These are phyloP conservation scores for Malus hybrid DNA, from an alignment of 331 rosid species.

Conservation along the genomic window DNA sequence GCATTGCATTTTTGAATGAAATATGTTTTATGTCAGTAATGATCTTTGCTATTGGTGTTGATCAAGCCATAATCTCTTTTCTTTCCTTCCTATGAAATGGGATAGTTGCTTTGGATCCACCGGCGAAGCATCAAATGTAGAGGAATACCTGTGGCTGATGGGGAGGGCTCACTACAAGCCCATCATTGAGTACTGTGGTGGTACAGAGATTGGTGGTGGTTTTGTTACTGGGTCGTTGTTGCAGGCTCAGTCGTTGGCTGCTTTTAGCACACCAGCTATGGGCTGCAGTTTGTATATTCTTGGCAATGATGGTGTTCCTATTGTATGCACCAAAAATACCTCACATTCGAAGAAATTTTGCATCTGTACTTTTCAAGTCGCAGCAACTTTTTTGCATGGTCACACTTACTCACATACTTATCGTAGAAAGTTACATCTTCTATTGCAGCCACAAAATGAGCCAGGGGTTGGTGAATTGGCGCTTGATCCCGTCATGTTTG, in stretches of 20 bases:
- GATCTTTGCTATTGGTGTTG: no score
- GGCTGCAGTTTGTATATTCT: slow-evolving; percentile 78
- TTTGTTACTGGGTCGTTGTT: slow-evolving; percentile 80
- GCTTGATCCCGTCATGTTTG: slow-evolving; percentile 71
- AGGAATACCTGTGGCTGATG: slow-evolving; percentile 96
- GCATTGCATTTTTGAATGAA: slow-evolving; percentile 9
- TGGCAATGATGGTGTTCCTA: slow-evolving; percentile 59
- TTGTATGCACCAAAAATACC: slow-evolving; percentile 42
- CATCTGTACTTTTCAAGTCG: neutral
- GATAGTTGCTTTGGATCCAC: slow-evolving; percentile 85
- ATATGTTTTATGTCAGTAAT: neutral
- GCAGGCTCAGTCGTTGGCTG: slow-evolving; percentile 86
- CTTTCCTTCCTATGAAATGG: slow-evolving; percentile 11
- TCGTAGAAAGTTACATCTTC: neutral
- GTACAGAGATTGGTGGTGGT: slow-evolving; percentile 95
- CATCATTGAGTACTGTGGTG: slow-evolving; percentile 90
- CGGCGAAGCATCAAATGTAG: slow-evolving; percentile 91
- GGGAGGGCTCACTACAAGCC: slow-evolving; percentile 93
- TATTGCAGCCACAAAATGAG: slow-evolving; percentile 52
- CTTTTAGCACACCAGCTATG: slow-evolving; percentile 97
- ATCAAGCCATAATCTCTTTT: neutral
- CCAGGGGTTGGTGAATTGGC: slow-evolving; percentile 94
- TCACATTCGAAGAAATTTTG: neutral
- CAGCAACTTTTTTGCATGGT: neutral
- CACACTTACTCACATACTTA: neutral